Evolutionary conservation across 768 basidiomycete genomes (phyloP).

Genomic region (Leucosporidium yakuticum): DNA sequence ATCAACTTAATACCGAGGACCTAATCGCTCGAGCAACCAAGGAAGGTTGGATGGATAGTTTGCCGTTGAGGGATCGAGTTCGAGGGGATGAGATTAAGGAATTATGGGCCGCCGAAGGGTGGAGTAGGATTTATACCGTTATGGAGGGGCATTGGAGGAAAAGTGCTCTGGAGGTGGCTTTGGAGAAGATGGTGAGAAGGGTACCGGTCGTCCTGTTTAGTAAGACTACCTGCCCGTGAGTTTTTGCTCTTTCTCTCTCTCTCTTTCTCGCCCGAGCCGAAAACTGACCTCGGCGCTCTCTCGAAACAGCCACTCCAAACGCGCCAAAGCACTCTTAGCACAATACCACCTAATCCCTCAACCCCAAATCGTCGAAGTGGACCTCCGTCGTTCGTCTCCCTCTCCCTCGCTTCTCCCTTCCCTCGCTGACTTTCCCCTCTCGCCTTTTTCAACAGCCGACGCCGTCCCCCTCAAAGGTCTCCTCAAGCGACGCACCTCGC

Average conservation of each 20-base stretch:
- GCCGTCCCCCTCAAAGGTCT: conserved; percentile 7
- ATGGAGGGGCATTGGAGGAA: conserved; percentile 9
- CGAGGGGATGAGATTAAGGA: not conserved
- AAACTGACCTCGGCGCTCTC: not conserved
- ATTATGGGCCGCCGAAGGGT: conserved; percentile 5
- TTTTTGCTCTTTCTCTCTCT: not conserved
- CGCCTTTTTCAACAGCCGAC: conserved; percentile 15
- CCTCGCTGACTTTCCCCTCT: not conserved
- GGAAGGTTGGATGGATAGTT: not conserved
- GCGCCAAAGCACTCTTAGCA: conserved; percentile 13
- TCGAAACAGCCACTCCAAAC: conserved; percentile 3
- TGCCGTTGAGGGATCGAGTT: conserved; percentile 20
- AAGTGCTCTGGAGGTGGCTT: conserved; percentile 22
- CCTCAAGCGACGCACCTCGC: conserved; percentile 5
- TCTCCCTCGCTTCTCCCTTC: not conserved
- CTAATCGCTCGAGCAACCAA: not conserved
- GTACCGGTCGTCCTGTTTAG: conserved; percentile 20
- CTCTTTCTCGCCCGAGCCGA: not conserved
- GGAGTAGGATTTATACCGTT: conserved; percentile 13
- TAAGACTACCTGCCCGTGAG: conserved; percentile 27
- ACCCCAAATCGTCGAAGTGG: conserved; percentile 20
- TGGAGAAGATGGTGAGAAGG: conserved; percentile 16
- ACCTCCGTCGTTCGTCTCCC: conserved; percentile 5
- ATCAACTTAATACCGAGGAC: conserved; percentile 5
- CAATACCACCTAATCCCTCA: not conserved